A percentile compares a stretch with the other conserved stretches of the same genome.
These are phyloP conservation scores for Russula griseocarnosa DNA, from an alignment of 768 basidiomycete species.

Conservation along the genomic window DNA sequence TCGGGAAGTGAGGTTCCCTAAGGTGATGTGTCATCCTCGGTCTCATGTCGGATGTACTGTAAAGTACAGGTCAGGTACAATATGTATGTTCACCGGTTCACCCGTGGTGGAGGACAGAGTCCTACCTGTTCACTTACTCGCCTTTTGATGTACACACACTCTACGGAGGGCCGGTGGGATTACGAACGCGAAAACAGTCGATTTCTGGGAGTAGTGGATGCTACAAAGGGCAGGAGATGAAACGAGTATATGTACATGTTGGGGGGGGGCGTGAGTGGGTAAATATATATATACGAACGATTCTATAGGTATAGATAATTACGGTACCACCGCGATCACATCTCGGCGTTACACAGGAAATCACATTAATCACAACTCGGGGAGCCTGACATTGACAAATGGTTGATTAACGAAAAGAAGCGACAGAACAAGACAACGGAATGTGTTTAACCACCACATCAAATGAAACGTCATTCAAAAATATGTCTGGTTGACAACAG, in stretches of 20 bases:
- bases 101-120: not conserved
- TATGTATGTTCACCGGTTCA: too few species aligned
- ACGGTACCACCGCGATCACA: not conserved
- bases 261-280: constrained; percentile 2
- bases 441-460: not conserved
- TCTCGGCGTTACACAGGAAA: not conserved
- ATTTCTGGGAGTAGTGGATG: constrained; percentile 15
- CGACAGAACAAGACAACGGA: not conserved
- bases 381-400: constrained; percentile 1
- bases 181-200: not conserved
- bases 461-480: constrained; percentile 1
- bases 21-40: too few species aligned
- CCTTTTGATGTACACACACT: not conserved
- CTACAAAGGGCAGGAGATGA: constrained; percentile 3
- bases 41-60: too few species aligned
- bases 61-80: too few species aligned
- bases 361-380: not conserved
- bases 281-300: constrained; percentile 7
- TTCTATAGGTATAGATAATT: constrained; percentile 3
- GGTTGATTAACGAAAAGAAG: constrained; percentile 3
- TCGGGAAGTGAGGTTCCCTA: too few species aligned
- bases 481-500: not conserved
- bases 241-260: constrained; percentile 19
- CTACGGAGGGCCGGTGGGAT: not conserved
- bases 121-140: not conserved